phyloP scores from a whole-genome alignment of 306 rosid species.

The Cicer yamashitae region DNA sequence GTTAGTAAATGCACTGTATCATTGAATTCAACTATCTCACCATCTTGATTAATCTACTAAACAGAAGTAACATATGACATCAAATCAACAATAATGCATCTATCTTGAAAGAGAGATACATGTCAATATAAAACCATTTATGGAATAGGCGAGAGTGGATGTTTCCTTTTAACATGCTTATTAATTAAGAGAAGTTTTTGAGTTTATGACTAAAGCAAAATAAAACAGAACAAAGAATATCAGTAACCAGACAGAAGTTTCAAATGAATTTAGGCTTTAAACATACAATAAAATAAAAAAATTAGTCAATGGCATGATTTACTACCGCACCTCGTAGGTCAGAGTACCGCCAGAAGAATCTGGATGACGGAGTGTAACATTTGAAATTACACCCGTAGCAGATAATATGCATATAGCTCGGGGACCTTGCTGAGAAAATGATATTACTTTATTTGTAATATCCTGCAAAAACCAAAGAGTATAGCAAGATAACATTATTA shows the following conservation, averaged over 20 bases:
- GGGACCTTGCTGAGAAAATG: conserved; percentile 82
- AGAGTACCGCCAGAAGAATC: conserved; percentile 77
- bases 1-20: not conserved
- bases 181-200: not conserved
- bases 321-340: conserved; percentile 70
- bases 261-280: not conserved
- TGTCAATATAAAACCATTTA: not conserved
- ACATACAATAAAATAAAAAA: not conserved
- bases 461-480: conserved; percentile 60
- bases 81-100: not conserved
- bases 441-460: conserved; percentile 71
- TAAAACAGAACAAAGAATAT: conserved; percentile 10
- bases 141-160: not conserved
- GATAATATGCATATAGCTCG: conserved; percentile 83
- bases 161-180: not conserved
- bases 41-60: conserved; percentile 11
- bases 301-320: conserved; percentile 29
- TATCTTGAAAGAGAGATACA: not conserved
- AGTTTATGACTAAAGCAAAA: conserved; percentile 2
- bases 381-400: conserved; percentile 75
- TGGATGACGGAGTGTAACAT: conserved; percentile 79
- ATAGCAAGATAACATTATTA: conserved; percentile 39
- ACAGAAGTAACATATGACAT: not conserved
- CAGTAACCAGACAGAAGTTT: not conserved
- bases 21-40: not conserved